Evolutionary conservation across 148 eudicot species (phyloP), one percentile per base, ranked within the genome.

Genomic region (Chenopodium suecicum): DNA sequence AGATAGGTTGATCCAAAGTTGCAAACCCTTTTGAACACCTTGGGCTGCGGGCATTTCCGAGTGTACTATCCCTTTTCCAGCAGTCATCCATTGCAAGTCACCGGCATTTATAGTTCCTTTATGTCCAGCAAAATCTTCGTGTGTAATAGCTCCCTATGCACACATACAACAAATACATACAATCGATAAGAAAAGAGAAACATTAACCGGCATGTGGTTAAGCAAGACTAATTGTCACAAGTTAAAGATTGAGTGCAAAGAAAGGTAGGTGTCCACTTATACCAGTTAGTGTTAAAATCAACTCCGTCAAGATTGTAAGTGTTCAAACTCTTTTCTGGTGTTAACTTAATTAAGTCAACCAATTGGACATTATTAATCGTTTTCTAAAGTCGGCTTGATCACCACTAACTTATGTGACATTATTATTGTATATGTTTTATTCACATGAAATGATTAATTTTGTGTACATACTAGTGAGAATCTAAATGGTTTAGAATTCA

Each of bases 51-150:
- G 95, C 97, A 94, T 93, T 84, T 94, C 98, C 1, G 98, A 93
- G 79, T 94, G 98, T 78, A 94, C 95, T 17, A 94, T 90, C 7
- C 98, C 98, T 90, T 97, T 88, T 75, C 98, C 97, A 11, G 98
- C 98, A 34, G 98, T 94, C 98, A 91, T 94, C 98, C 98, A 94
- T 68, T 94, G 98, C 83, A 94, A 75, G 76, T 90, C 98, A 74
- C 97, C 98, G 3, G 86, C 89, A 74, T 85, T 88, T 70, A 94
- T 93, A 29, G 86, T 94, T 25, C 98, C 98, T 70, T 89, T 93
- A 50, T 91, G 91, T 22, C 98, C 98, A 63, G 87, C 95, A 85
- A 93, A 94, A 83, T 94, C 98, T 82, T 93, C 98, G 83, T 94
- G 98, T 66, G 89, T 89, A 22, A 93, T 80, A 41, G 90, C 91